Conservation (phyloP, 2,329 filamentous ascomycete genomes). For the Pestalotiopsis fici region DNA sequence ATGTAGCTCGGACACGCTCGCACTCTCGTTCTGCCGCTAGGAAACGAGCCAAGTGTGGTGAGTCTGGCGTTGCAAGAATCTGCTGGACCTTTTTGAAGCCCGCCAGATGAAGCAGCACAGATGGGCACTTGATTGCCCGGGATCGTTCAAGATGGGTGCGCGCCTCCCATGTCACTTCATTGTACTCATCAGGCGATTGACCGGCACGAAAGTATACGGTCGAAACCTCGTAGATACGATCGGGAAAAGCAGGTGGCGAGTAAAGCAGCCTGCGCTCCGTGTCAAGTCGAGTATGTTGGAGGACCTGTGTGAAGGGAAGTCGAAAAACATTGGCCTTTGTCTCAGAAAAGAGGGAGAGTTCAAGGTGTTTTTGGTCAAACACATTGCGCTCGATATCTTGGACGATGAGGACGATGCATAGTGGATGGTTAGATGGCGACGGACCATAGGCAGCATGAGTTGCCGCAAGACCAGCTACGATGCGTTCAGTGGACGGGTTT, state of each 20-base stretch:
- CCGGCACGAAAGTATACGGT: conserved; percentile 89
- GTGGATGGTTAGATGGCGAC: conserved; percentile 54
- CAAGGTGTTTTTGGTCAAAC: conserved; percentile 90
- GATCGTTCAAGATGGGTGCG: conserved; percentile 86
- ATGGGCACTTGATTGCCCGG: conserved; percentile 91
- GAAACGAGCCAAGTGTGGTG: not conserved
- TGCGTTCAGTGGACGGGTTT: conserved; percentile 71
- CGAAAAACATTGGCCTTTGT: conserved; percentile 73
- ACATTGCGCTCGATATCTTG: conserved; percentile 88
- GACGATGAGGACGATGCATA: conserved; percentile 82
- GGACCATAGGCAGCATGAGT: conserved; percentile 76
- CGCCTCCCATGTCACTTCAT: conserved; percentile 74
- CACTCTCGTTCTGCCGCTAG: conserved; percentile 37
- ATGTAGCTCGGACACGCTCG: conserved; percentile 58
- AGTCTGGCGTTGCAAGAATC: conserved; percentile 79
- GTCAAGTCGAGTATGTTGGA: conserved; percentile 68
- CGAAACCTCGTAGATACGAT: conserved; percentile 78
- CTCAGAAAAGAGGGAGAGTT: conserved; percentile 67
- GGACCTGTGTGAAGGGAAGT: conserved; percentile 70
- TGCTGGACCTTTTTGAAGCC: conserved; percentile 98
- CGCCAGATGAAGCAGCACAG: conserved; percentile 85
- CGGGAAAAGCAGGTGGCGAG: conserved; percentile 67
- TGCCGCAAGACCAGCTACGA: conserved; percentile 75
- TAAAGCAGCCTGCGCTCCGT: conserved; percentile 76
- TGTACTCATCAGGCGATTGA: conserved; percentile 86